These are phyloP conservation scores for Prillingera fragicola DNA, from an alignment of 1,284 basidiomycete species.

Conservation along the genomic window DNA sequence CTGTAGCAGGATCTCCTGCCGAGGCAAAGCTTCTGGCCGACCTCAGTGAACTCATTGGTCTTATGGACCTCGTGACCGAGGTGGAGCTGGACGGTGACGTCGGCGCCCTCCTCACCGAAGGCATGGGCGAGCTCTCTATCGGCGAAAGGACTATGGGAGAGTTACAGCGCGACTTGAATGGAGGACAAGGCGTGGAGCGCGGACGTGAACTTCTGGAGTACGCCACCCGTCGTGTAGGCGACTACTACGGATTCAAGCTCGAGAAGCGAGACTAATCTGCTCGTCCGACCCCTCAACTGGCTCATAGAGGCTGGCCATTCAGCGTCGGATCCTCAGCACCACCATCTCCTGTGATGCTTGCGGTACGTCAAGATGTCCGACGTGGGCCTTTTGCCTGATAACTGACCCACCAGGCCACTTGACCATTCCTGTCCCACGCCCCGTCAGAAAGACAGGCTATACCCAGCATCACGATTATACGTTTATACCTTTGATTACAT, in stretches of 20 bases:
- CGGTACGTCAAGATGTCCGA: no score
- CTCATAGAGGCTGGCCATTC: not conserved
- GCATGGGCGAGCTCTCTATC: conserved; percentile 11
- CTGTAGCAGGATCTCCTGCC: conserved; percentile 5
- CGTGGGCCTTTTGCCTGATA: no score
- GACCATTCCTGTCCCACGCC: no score
- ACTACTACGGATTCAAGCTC: conserved; percentile 18
- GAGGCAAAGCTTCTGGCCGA: conserved; percentile 12
- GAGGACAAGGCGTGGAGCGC: not conserved
- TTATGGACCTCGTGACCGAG: conserved; percentile 20
- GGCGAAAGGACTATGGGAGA: not conserved
- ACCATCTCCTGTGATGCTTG: no score
- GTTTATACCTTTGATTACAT: no score
- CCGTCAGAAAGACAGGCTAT: no score
- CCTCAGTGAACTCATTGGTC: conserved; percentile 18
- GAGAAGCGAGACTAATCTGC: no score
- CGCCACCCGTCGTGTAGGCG: conserved; percentile 17
- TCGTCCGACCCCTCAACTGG: not conserved
- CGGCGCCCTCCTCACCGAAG: conserved; percentile 7
- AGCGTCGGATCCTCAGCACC: no score
- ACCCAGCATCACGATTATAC: no score
- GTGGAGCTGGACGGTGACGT: conserved; percentile 13
- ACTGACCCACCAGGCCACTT: no score
- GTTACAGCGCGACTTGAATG: not conserved
- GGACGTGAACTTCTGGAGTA: conserved; percentile 14